Evolutionary conservation across 805 yeast genomes (phyloP), one percentile per base, ranked within the genome.

Genomic region (Starmerella vitae): DNA sequence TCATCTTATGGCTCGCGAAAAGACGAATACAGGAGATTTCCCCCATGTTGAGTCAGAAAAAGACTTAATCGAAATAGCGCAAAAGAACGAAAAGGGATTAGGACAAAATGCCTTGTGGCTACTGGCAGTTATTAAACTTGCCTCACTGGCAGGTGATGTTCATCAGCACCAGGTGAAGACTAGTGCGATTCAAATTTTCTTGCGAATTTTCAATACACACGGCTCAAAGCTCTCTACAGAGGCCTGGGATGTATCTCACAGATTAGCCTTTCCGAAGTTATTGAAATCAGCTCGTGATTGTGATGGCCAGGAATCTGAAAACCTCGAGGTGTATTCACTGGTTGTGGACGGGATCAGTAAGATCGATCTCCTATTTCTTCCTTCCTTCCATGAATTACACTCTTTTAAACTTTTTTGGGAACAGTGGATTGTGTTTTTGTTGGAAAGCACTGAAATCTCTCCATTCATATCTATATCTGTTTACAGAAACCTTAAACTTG

Each of bases 131-230:
- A 63, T 70, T 7, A 68, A 72, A 24, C 58, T 88, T 27, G 75
- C 84, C 0, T 66, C 67, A 18, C 68, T 84, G 19, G 70, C 86
- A 17, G 39, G 33, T 0, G 55, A 62, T 20, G 93, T 80, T 47
- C 52, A 65, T 3, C 67, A 94, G 39, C 69, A 76, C 1, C 93
- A 85, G 50, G 94, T 88, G 0, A 68, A 93, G 44, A 85, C 84
- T 51, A 95, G 95, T 2, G 76, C 95, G 0, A 70, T 84, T 13
- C 93, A 85, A 54, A 88, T 95, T 0, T 76, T 86, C 47, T 83
- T 84, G 59, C 72, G 86, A 47, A 76, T 88, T 21, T 65, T 81
- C 43, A 83, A 80, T 37, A 71, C 86, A 3, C 83, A 79, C 55
- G 78, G 82, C 0, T 52, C 58, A 9, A 62, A 63, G 31, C 62